Conservation (phyloP, 1,284 basidiomycete genomes). For the Athelia psychrophila region DNA sequence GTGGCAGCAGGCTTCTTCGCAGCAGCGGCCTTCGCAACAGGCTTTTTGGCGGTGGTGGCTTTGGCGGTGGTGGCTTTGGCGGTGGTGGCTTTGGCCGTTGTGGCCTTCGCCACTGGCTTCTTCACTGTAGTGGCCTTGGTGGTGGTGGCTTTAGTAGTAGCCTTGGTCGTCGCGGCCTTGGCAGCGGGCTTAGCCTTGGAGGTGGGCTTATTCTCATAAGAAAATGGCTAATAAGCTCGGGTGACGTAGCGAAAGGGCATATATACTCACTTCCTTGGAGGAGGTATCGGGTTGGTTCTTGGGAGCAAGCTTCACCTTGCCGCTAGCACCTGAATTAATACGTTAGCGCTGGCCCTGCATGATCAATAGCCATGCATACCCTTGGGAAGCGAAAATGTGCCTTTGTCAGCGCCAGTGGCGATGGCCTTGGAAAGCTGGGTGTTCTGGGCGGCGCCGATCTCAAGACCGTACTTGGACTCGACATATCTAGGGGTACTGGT, state of each 20-base stretch:
- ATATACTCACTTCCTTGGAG: slow-evolving; percentile 61
- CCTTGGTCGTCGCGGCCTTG: slow-evolving; percentile 16
- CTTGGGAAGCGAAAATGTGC: slow-evolving; percentile 83
- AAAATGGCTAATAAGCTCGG: not conserved
- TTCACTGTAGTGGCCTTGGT: slow-evolving; percentile 10
- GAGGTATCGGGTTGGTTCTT: slow-evolving; percentile 50
- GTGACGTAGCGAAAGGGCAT: not conserved
- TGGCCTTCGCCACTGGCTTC: slow-evolving; percentile 1
- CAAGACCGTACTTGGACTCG: slow-evolving; percentile 76
- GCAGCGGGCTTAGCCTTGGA: slow-evolving; percentile 9
- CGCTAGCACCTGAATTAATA: slow-evolving; percentile 53
- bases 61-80: slow-evolving; percentile 17
- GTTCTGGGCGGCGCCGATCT: slow-evolving; percentile 75
- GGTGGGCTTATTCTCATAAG: slow-evolving; percentile 14
- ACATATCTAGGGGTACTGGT: slow-evolving; percentile 46
- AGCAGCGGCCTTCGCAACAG: slow-evolving; percentile 6
- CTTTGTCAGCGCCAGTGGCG: slow-evolving; percentile 75
- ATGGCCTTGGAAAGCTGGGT: slow-evolving; percentile 85
- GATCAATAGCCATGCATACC: slow-evolving; percentile 42
- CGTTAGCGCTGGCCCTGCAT: slow-evolving; percentile 3
- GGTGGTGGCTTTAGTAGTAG: slow-evolving; percentile 4
- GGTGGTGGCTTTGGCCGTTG: not conserved
- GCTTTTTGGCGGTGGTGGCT: slow-evolving; percentile 20
- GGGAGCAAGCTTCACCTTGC: slow-evolving; percentile 84
- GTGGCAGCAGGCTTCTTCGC: slow-evolving; percentile 12